Conservation (phyloP, 768 basidiomycete genomes). For the Imleria badia region DNA sequence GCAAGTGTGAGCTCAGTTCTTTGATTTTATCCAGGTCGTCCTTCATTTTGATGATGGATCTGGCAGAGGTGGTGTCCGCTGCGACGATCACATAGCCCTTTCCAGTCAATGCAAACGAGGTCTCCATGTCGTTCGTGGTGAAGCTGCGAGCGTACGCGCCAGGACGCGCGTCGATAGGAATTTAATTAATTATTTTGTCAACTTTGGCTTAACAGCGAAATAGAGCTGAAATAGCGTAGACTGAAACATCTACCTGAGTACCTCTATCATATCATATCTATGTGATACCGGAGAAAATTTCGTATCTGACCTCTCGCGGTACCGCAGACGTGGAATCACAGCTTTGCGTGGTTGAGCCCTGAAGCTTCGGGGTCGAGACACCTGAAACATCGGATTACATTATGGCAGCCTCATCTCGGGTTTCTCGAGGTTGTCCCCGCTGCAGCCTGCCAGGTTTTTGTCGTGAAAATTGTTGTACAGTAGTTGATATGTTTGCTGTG, state of each 20-base stretch:
- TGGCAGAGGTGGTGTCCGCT: constrained; percentile 83
- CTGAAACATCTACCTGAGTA: no score
- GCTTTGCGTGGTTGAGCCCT: not conserved
- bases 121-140: constrained; percentile 64
- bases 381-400: not conserved
- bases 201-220: not conserved
- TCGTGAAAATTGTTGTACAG: no score
- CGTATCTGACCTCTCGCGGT: no score
- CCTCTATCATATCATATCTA: no score
- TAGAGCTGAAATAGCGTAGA: not conserved
- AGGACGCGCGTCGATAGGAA: constrained; percentile 30
- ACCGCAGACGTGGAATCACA: not conserved
- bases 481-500: not conserved
- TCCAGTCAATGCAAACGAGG: constrained; percentile 86
- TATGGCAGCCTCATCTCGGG: not conserved
- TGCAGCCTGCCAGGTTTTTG: no score
- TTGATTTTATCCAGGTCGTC: constrained; percentile 96
- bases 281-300: no score
- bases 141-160: constrained; percentile 19
- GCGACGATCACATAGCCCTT: constrained; percentile 94
- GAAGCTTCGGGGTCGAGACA: not conserved
- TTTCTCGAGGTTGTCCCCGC: no score
- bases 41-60: constrained; percentile 98
- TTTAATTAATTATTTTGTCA: constrained; percentile 19
- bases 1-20: constrained; percentile 81